Base-by-base conservation (phyloP, 345 rosid species). In the Citrus reticulata region DNA sequence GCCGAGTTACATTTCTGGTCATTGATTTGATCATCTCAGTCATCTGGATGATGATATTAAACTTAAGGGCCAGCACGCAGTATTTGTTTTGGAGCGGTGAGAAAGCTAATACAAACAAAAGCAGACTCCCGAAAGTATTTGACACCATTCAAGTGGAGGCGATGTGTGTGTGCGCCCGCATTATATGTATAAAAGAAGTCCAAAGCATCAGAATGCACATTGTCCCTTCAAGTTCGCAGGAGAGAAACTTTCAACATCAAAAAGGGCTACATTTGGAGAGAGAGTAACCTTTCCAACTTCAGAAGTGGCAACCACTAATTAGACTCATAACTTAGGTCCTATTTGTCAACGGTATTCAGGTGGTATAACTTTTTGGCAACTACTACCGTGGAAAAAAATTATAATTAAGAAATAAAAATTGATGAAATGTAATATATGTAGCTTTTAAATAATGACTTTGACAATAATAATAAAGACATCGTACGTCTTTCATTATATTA, bases 281-380 rank as follows among this genome's bases (percentile, higher is more conserved):
- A 0, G 76, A 17, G 58, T 1, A 37, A 22, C 73, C 58, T 13
- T 37, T 74, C 37, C 24, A 27, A 57, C 51, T 67, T 27, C 2
- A 27, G 39, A 65, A 51, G 72, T 55, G 71, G 25, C 54, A 79
- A n/a, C 32, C 13, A 30, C 34, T 77, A 78, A 81, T 78, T 81
- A 73, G 78, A 81, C 49, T 42, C 25, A 60, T 77, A 77, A 65
- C 68, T 27, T 16, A 46, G 1, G 3, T 6, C 20, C 34, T 40
- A 9, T 32, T 2, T 64, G 2, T 5, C 6, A 27, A 11, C 3
- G 17, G 1, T 42, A 42, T 42, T 10, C 0, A 13, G 51, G 1
- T 13, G 1, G 14, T 46, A 13, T 46, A 11, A 46, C 1, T 46
- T 46, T 46, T 46, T 42, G 3, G 14, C 2, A 10, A 42, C 4